Evolutionary conservation across 306 rosid genomes (phyloP), one percentile per base, ranked within the genome.

Genomic region (Cajanus cajan): DNA sequence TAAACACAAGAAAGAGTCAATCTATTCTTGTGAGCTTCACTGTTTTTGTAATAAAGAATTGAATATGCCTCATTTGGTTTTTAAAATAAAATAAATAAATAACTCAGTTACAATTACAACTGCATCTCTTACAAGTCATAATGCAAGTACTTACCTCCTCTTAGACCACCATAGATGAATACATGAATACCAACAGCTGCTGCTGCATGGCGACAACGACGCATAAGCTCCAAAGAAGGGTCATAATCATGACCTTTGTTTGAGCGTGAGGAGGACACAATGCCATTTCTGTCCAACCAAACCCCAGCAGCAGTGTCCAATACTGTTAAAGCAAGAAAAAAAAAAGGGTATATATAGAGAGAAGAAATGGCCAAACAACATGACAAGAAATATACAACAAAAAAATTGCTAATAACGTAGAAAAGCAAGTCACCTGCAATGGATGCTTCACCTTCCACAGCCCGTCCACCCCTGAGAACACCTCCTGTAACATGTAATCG

Each of bases 221-320:
- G 98, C 97, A 91, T 90, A 79, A 96, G 94, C 86, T 96, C 99
- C 87, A 91, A 83, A 80, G 88, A 68, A 76, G 94, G 86, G 81
- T 96, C 99, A 71, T 80, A 74, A 63, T 91, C 99, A 78, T 89
- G 90, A 78, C 96, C 90, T 88, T 85, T 96, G 85, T 82, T 80
- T 59, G 90, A 31, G 31, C 97, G 96, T 73, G 98, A 88, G 21
- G 98, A 85, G 83, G 99, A 88, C 82, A 96, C 98, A 51, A 96
- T 86, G 63, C 99, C 99, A 70, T 81, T 91, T 85, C 98, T 88
- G 80, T 96, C 99, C 68, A 96, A 85, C 99, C 99, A 96, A 80
- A 90, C 98, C 83, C 99, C 99, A 77, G 99, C 99, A 9, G 99
- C 99, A 80, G 99, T 96, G 87, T 96, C 99, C 94, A 96, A 86